Base-by-base conservation (phyloP, 805 yeast species). In the Kregervanrija delftensis region DNA sequence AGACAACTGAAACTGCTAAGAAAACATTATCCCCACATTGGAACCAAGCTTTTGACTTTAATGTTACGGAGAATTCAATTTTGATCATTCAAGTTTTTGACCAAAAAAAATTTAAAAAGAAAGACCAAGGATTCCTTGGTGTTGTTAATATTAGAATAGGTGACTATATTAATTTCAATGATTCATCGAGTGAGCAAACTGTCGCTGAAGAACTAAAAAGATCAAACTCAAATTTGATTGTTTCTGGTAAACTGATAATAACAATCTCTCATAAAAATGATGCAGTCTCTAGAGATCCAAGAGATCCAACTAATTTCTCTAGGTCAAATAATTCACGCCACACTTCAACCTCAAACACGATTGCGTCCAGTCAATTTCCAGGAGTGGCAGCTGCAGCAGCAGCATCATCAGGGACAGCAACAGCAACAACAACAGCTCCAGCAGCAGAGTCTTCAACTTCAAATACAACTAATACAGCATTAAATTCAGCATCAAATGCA, bases 111-210 rank as follows among this genome's bases (percentile, higher is more conserved):
- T 93, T 93, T 71, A 93, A 93, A 65, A 89, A 88, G 79, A 90
- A 89, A 75, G 99, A 93, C 63, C 99, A 93, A 66, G 99, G 99
- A 5, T 93, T 93, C 57, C 71, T 93, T 43, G 99, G 99, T 46
- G 98, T 93, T 14, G 93, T 93, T 49, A 93, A 93, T 63, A 77
- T 93, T 42, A 74, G 95, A 52, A 77, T 93, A 30, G 91, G 91
- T 37, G 98, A 93, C 63, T 88, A 86, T 30, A 76, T 91, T 46
- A 95, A 89, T 60, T 71, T 83, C 44, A 68, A 67, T 46, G 65
- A 63, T 48, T 45, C 55, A 3, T 50, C 64, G 11, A 72, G 65
- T 61, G 90, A 84, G 61, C 96, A 90, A 64, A 91, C 97, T 48
- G 81, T 91, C 47, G 90, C 98, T 1, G 80, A 96, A 58, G 96